Base-by-base conservation (phyloP, 2,329 filamentous ascomycete genomes). In the Phialemoniopsis sp. region DNA sequence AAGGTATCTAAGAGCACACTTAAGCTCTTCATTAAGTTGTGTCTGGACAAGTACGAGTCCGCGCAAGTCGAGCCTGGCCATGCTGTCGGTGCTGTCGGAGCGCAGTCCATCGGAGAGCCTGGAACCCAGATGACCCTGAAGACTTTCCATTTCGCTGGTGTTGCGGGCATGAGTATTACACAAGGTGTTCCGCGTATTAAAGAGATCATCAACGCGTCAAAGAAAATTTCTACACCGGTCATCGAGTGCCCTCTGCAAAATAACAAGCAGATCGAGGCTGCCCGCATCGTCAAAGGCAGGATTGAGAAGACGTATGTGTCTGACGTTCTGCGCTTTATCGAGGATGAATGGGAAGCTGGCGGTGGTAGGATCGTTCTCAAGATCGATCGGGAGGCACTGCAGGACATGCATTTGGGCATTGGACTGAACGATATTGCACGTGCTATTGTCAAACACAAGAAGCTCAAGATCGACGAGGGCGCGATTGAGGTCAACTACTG, bases 81-180 rank as follows among this genome's bases (percentile, higher is more conserved):
- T 56, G 90, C 93, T 5, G 93, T 98, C 1, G 93, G 93, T 46
- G 93, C 93, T 13, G 89, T 97, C 29, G 93, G 93, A 48, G 93
- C 93, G 2, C 93, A 98, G 62, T 97, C 91, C 2, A 98, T 98
- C 52, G 93, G 93, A 65, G 93, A 98, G 57, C 93, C 93, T 0
- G 93, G 93, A 59, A 98, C 93, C 1, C 93, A 98, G 64, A 98
- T 98, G 93, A 98, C 93, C 2, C 69, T 98, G 47, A 97, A 97
- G 68, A 97, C 93, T 58, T 97, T 97, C 80, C 93, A 97, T 85
- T 98, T 98, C 71, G 93, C 93, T 58, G 93, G 93, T 86, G 93
- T 98, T 47, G 93, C 93, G 32, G 91, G 91, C 61, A 97, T 98
- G 93, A 95, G 89, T 76, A 95, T 98, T 58, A 98, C 93, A 0